phyloP scores from a whole-genome alignment of 495 filamentous ascomycete species.

The Filosporella fistucella region DNA sequence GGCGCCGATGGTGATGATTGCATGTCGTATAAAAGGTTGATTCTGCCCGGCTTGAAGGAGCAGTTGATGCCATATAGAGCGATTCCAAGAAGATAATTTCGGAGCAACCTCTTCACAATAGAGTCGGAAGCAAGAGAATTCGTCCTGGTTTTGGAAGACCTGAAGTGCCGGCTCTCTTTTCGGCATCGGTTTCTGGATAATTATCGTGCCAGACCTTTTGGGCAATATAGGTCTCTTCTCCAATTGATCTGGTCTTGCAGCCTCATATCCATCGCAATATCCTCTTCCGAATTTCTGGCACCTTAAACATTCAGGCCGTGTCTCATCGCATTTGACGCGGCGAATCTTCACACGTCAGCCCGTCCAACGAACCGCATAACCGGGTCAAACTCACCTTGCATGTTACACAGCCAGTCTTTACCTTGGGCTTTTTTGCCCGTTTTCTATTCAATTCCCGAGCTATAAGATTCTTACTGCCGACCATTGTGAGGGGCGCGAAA shows the following conservation, averaged over 20 bases:
- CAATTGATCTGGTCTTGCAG: not conserved
- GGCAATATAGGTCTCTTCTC: not conserved
- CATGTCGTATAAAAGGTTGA: constrained; percentile 58
- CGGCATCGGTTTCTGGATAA: not conserved
- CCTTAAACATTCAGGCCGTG: constrained; percentile 43
- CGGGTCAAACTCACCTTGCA: constrained; percentile 6
- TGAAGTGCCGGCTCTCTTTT: constrained; percentile 1
- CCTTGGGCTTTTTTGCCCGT: constrained; percentile 12
- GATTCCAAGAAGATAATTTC: constrained; percentile 54
- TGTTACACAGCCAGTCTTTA: constrained; percentile 14
- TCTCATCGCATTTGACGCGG: constrained; percentile 54
- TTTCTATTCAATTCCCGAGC: not conserved
- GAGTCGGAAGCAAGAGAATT: constrained; percentile 51
- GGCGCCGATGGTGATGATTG: constrained; percentile 55
- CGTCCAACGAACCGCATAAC: not conserved
- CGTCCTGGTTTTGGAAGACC: constrained; percentile 27
- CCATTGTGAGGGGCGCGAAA: not conserved
- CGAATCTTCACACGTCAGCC: constrained; percentile 15
- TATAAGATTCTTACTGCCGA: not conserved
- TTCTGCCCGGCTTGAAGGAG: constrained; percentile 54
- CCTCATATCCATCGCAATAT: constrained; percentile 48
- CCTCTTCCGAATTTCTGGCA: constrained; percentile 45
- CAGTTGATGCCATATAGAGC: constrained; percentile 51
- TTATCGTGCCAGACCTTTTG: not conserved
- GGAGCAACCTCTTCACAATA: constrained; percentile 50